phyloP scores from a whole-genome alignment of 1,284 basidiomycete species.

The Flammula alnicola region DNA sequence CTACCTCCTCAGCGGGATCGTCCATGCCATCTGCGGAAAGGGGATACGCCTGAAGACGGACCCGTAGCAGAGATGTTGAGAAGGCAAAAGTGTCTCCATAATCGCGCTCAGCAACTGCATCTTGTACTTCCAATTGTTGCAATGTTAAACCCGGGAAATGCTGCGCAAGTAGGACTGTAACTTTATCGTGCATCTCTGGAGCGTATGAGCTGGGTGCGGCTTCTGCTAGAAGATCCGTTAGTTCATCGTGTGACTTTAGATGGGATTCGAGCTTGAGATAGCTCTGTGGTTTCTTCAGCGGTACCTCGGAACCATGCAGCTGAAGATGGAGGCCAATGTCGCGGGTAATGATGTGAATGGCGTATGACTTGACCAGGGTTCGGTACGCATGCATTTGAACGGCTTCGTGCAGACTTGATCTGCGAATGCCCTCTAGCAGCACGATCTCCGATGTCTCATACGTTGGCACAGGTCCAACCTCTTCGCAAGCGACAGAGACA shows the following conservation, averaged over 20 bases:
- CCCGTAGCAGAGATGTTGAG: constrained; percentile 54
- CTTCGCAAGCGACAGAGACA: constrained; percentile 61
- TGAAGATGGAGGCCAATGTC: constrained; percentile 67
- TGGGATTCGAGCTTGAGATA: constrained; percentile 58
- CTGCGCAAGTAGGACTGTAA: constrained; percentile 48
- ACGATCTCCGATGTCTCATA: constrained; percentile 55
- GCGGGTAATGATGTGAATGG: constrained; percentile 71
- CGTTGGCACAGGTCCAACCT: constrained; percentile 70
- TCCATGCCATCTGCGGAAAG: constrained; percentile 43
- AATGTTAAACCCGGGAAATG: constrained; percentile 61
- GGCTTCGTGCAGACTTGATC: constrained; percentile 63
- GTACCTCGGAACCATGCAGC: constrained; percentile 38
- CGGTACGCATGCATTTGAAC: constrained; percentile 73
- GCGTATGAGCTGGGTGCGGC: constrained; percentile 73
- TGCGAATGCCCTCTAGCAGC: constrained; percentile 53
- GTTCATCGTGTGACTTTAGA: constrained; percentile 62
- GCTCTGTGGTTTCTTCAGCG: constrained; percentile 56
- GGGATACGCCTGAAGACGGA: constrained; percentile 56
- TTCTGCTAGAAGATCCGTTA: constrained; percentile 67
- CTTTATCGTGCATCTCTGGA: constrained; percentile 66
- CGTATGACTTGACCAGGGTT: constrained; percentile 75
- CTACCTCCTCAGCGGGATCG: constrained; percentile 48
- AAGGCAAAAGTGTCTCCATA: constrained; percentile 86
- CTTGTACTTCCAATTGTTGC: constrained; percentile 67
- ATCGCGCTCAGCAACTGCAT: constrained; percentile 69